These are phyloP conservation scores for Penicilliopsis zonata DNA, from an alignment of 495 filamentous ascomycete genomes.

Conservation along the genomic window DNA sequence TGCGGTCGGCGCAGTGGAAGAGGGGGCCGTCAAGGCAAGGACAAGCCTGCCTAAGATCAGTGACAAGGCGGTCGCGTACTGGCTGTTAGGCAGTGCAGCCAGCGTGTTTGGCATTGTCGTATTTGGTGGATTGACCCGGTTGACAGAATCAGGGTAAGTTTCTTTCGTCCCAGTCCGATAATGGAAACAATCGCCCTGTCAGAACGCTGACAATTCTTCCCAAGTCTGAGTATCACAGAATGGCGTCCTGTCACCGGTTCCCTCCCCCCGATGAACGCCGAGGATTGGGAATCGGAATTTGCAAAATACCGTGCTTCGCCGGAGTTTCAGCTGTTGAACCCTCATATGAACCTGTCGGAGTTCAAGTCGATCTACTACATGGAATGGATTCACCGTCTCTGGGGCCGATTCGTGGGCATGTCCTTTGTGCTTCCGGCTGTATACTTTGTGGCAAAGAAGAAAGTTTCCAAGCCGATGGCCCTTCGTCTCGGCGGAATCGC, in stretches of 20 bases:
- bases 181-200: conserved; percentile 26
- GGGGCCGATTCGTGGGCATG: conserved; percentile 87
- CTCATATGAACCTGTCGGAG: conserved; percentile 79
- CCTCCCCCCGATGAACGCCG: conserved; percentile 63
- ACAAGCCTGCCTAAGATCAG: conserved; percentile 59
- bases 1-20: conserved; percentile 8
- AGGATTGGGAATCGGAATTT: conserved; percentile 86
- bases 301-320: conserved; percentile 80
- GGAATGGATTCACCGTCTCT: conserved; percentile 96
- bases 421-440: conserved; percentile 77
- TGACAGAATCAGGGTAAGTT: conserved; percentile 89
- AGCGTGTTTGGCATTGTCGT: conserved; percentile 95
- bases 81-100: conserved; percentile 80
- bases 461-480: conserved; percentile 69
- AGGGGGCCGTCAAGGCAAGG: conserved; percentile 17
- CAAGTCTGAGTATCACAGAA: conserved; percentile 93
- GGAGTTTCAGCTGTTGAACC: conserved; percentile 82
- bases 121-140: conserved; percentile 81
- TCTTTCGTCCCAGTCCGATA: conserved; percentile 28
- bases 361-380: conserved; percentile 99
- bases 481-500: conserved; percentile 69
- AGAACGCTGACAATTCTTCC: background rate
- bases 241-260: conserved; percentile 95
- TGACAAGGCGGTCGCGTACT: conserved; percentile 71
- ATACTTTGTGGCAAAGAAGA: conserved; percentile 76